These are phyloP conservation scores for Colletotrichum brevisporum DNA, from an alignment of 2,329 filamentous ascomycete species.

Conservation along the genomic window DNA sequence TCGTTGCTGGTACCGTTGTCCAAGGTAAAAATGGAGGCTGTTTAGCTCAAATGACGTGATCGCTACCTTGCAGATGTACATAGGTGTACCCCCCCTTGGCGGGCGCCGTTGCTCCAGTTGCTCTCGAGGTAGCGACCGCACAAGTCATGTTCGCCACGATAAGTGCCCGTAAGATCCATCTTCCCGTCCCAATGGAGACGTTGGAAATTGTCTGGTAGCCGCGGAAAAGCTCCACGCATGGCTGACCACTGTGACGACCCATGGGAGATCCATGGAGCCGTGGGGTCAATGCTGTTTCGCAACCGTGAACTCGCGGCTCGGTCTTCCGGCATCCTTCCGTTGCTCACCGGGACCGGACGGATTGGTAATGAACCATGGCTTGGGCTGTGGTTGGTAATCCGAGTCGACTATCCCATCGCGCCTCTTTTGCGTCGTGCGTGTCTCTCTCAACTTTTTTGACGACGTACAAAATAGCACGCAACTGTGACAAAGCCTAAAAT, in stretches of 20 bases:
- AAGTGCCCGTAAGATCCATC: conserved; percentile 32
- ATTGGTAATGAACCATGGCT: conserved; percentile 26
- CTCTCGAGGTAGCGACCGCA: conserved; percentile 22
- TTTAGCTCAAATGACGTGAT: conserved; percentile 46
- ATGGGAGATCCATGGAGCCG: conserved; percentile 41
- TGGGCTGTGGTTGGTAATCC: not conserved
- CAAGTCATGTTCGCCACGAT: conserved; percentile 41
- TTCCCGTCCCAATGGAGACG: conserved; percentile 25
- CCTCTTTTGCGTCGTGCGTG: no score
- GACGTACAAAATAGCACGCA: not conserved
- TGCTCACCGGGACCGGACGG: conserved; percentile 13
- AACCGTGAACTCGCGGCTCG: conserved; percentile 28
- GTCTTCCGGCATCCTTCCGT: conserved; percentile 33
- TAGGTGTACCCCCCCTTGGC: conserved; percentile 23
- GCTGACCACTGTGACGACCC: conserved; percentile 32
- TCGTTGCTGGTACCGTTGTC: conserved; percentile 23
- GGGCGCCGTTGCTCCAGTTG: conserved; percentile 13
- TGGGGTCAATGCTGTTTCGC: conserved; percentile 26
- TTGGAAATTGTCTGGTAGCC: conserved; percentile 16
- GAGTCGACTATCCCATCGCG: not conserved
- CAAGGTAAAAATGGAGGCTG: conserved; percentile 41
- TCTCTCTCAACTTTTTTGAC: no score
- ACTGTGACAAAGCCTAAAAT: not conserved
- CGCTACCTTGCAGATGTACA: conserved; percentile 41
- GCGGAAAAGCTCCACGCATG: conserved; percentile 33